A percentile compares a stretch with the other conserved stretches of the same genome.
Evolutionary conservation across 768 basidiomycete genomes (phyloP).

Genomic region (Lentinula sp.): DNA sequence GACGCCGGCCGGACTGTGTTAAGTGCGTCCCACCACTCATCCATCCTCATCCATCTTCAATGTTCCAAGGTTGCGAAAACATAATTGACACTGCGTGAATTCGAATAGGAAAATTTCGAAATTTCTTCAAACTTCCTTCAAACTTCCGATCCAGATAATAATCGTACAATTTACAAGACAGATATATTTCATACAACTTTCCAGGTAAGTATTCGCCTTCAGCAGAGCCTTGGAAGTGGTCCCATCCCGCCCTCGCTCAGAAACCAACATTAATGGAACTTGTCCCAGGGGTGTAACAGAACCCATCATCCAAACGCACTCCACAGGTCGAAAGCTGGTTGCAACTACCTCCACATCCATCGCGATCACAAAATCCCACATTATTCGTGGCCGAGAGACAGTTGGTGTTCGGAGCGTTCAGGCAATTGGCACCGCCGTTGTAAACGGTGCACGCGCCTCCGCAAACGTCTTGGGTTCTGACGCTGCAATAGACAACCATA

Average conservation of each 20-base stretch:
- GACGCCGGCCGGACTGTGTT: no score
- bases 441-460: slow-evolving; percentile 25
- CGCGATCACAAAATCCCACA: slow-evolving; percentile 21
- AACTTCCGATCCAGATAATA: no score
- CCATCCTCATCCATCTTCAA: no score
- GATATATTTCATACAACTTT: no score
- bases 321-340: slow-evolving; percentile 15
- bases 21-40: no score
- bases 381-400: slow-evolving; percentile 24
- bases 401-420: slow-evolving; percentile 20
- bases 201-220: background rate
- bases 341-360: slow-evolving; percentile 19
- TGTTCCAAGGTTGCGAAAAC: no score
- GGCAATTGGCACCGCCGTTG: slow-evolving; percentile 19
- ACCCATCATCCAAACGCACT: slow-evolving; percentile 16
- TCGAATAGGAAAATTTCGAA: no score
- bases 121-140: no score
- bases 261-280: slow-evolving; percentile 17
- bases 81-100: no score
- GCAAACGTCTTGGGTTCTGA: slow-evolving; percentile 16
- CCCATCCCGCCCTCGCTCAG: background rate
- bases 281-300: slow-evolving; percentile 25
- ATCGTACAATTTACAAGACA: no score
- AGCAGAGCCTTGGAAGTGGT: no score
- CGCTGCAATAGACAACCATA: slow-evolving; percentile 23